Evolutionary conservation across 306 rosid species (phyloP).

Genomic region (Medicago truncatula): MtrunA17r5.0-ANR NC_053044.1:50983001-50983500

Average conservation of each 20-base stretch:
- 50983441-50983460: conserved; percentile 14
- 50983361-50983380: neutral
- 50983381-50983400: conserved; percentile 6
- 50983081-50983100: neutral
- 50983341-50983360: neutral
- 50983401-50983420: neutral
- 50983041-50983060: too few species aligned
- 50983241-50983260: neutral
- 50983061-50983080: neutral
- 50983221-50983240: neutral
- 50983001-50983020: neutral
- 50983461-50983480: conserved; percentile 49
- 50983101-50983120: too few species aligned
- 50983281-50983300: neutral
- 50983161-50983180: too few species aligned
- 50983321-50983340: neutral
- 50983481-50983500: conserved; percentile 60
- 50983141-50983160: too few species aligned
- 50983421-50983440: conserved; percentile 43
- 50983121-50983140: neutral
- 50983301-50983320: neutral
- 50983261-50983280: neutral
- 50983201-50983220: neutral
- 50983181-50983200: neutral
- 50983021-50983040: neutral